These are phyloP conservation scores for Myriosclerotinia scirpicola DNA, from an alignment of 2,329 filamentous ascomycete species.

Conservation along the genomic window DNA sequence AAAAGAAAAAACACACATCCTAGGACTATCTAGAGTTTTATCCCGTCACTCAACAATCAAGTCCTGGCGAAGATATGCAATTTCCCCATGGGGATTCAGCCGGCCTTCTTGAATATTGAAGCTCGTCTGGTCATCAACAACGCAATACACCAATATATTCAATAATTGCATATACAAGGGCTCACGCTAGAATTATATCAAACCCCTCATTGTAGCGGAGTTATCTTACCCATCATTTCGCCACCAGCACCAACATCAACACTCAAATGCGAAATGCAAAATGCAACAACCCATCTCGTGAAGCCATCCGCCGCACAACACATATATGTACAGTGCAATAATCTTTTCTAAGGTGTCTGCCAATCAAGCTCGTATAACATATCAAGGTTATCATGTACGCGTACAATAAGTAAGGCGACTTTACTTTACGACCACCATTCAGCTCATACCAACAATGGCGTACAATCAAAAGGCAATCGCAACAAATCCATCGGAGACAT, in stretches of 20 bases:
- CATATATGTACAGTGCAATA: constrained; percentile 1
- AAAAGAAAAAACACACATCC: not conserved
- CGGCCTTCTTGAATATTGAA: not conserved
- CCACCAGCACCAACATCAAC: not conserved
- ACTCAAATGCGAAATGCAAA: not conserved
- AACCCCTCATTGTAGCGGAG: not conserved
- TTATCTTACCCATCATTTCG: not conserved
- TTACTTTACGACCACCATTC: not conserved
- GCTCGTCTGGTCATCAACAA: not conserved
- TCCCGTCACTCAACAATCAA: not conserved
- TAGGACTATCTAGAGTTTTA: not conserved
- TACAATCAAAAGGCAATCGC: not conserved
- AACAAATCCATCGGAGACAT: constrained; percentile 4
- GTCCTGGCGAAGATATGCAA: not conserved
- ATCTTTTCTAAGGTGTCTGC: not conserved
- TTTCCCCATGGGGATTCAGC: not conserved
- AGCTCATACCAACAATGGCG: constrained; percentile 8
- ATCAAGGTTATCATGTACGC: constrained; percentile 1
- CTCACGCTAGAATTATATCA: not conserved
- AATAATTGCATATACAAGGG: not conserved
- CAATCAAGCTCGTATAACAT: constrained; percentile 1
- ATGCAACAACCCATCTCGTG: constrained; percentile 12
- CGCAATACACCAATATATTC: not conserved
- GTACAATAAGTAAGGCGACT: not conserved
- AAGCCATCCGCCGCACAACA: not conserved